Base-by-base conservation (phyloP, 352 stramenopile species). In the Elongisporangium prolatum region DNA sequence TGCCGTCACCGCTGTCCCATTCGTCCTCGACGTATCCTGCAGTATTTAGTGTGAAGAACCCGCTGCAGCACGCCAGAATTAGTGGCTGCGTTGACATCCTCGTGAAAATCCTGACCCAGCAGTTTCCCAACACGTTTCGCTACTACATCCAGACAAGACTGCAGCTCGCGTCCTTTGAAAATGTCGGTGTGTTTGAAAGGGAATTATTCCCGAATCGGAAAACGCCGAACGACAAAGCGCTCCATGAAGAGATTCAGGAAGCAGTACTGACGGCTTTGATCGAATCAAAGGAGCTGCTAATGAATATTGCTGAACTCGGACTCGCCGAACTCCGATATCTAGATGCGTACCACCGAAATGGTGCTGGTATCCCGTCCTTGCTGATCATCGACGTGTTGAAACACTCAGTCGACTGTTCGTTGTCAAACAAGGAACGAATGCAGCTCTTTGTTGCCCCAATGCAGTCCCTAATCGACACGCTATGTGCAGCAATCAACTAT, bases 111-210 rank as follows among this genome's bases (percentile, higher is more conserved):
- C 56, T 89, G 17, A 77, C 76, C 10, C 75, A 86, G 50, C 68
- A 88, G 60, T 88, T 88, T 21, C 82, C 82, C 1, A 90, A 92
- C 55, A 92, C 82, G 20, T 90, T 90, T 56, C 71, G 76, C 17
- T 92, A 88, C 48, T 89, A 77, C 52, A 84, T 86, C 20, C 80
- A 90, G 51, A 74, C 75, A 2, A 84, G 74, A 37, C 63, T 88
- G 37, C 82, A 90, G 51, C 38, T 92, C 9, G 74, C 80, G 14
- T 92, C 82, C 13, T 92, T 84, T 55, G 82, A 92, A 40, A 86
- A 68, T n/a, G 76, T 92, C 1, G 76, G 84, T 21, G 25, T 74
- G 0, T 92, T 88, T 65, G 82, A 92, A 49, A 68, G 69, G 0
- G 80, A 90, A 56, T 64, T 92, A 0, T 89, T 89, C 48, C 78